phyloP scores from a whole-genome alignment of 345 rosid genomes.

The Camelina neglecta region DNA sequence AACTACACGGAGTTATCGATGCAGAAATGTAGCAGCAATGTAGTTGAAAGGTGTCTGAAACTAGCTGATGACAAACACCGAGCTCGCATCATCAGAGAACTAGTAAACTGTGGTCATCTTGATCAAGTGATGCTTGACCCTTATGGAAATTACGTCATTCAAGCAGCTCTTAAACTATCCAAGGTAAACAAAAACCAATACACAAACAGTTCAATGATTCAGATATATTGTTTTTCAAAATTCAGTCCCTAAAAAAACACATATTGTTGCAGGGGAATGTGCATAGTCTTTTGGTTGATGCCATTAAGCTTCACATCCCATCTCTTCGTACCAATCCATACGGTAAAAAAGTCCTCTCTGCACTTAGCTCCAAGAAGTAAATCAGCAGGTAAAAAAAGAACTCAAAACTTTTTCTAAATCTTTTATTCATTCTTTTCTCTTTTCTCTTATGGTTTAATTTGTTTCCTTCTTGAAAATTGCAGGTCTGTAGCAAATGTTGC shows the following conservation, averaged over 20 bases:
- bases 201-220: not conserved
- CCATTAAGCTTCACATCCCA: conserved; percentile 64
- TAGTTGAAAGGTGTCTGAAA: conserved; percentile 81
- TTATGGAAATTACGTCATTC: conserved; percentile 81
- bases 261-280: conserved; percentile 58
- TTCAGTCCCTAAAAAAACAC: not conserved
- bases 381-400: conserved; percentile 35
- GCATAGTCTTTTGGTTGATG: conserved; percentile 62
- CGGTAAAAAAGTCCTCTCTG: conserved; percentile 85
- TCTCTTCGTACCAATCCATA: conserved; percentile 73
- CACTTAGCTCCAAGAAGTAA: conserved; percentile 67
- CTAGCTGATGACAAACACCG: conserved; percentile 57
- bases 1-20: conserved; percentile 72
- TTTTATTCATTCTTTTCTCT: not conserved
- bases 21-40: conserved; percentile 93
- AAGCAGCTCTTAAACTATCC: conserved; percentile 71
- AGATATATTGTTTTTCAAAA: not conserved
- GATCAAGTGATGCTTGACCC: conserved; percentile 88
- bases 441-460: not conserved
- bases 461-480: conserved; percentile 29
- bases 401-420: not conserved
- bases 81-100: conserved; percentile 57
- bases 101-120: conserved; percentile 57
- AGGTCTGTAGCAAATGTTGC: conserved; percentile 40
- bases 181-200: conserved; percentile 47